Evolutionary conservation across 169 alveolate species (phyloP).

Genomic region (Theileria sp.): DNA sequence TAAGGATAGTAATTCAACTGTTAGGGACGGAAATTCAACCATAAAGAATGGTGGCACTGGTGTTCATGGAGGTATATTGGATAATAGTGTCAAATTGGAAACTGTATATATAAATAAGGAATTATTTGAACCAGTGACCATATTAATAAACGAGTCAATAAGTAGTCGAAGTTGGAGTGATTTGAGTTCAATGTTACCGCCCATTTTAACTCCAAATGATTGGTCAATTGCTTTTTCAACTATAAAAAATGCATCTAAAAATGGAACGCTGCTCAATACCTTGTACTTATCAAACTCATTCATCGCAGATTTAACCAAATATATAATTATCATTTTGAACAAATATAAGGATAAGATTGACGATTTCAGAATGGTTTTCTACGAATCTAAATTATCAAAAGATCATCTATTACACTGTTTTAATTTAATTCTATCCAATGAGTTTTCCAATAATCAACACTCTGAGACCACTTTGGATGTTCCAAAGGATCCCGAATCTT

Average conservation of each 20-base stretch:
- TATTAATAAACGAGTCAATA: constrained; percentile 59
- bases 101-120: constrained; percentile 39
- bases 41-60: too few relatives aligned
- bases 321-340: not conserved
- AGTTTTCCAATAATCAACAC: not conserved
- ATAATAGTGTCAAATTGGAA: constrained; percentile 32
- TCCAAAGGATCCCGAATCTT: not conserved
- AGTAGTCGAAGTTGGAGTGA: constrained; percentile 51
- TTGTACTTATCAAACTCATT: constrained; percentile 42
- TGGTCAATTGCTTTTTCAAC: constrained; percentile 6
- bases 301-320: constrained; percentile 21
- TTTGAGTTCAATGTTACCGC: constrained; percentile 51
- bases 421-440: not conserved
- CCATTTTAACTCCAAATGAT: constrained; percentile 25
- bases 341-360: constrained; percentile 1
- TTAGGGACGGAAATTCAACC: not conserved
- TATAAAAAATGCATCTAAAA: constrained; percentile 40
- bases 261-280: constrained; percentile 35
- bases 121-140: constrained; percentile 43
- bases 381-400: not conserved
- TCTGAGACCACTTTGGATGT: not conserved
- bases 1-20: not conserved
- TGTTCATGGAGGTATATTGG: constrained; percentile 7
- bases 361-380: not conserved
- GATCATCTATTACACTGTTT: not conserved